Base-by-base conservation (phyloP, 31 red algal species). In the Porphyra umbilicalis region DNA sequence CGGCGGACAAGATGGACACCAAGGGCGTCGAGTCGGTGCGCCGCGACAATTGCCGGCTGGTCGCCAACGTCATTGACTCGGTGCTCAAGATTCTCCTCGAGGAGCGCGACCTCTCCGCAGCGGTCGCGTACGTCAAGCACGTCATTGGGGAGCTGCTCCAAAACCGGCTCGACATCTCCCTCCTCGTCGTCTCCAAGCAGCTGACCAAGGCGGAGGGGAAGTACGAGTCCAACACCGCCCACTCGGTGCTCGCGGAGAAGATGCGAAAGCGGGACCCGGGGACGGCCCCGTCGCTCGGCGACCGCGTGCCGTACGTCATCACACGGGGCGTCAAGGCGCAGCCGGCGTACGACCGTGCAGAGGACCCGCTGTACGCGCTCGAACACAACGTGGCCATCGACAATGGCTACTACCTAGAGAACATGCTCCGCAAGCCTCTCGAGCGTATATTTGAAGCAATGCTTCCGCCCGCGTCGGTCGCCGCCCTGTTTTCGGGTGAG, bases 1-100 rank as follows among this genome's bases (percentile, higher is more conserved):
- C 88, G 31, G 91, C 90, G 77, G 98, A 99, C 88, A 97, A 95
- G 79, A 99, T 99, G 98, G 98, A 99, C 87, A 93, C 90, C 82
- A 99, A 99, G 80, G 98, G 98, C 57, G 88, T 99, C 79, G 98
- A 99, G 86, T 86, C 98, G 16, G 98, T 99, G 30, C 89, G 98
- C 15, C 88, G 98, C 6, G 98, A 99, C 82, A 99, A 99, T 85
- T 99, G 98, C 90, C 87, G 93, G 76, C 89, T 99, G 38, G 98
- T 99, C 4, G 94, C 94, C 32, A 95, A 97, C 79, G 92, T 99
- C 25, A 94, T 99, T 46, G 86, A 85, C 34, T 87, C 89, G 31
- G 92, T 92, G n/a, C 86, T 99, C 2, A 86, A 94, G 40, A 86
- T 92, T 18, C 82, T 99, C 68, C 84, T 99, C 39, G 89, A 91